phyloP scores from a whole-genome alignment of 805 yeast genomes.

The Pichia gijzeniarum region DNA sequence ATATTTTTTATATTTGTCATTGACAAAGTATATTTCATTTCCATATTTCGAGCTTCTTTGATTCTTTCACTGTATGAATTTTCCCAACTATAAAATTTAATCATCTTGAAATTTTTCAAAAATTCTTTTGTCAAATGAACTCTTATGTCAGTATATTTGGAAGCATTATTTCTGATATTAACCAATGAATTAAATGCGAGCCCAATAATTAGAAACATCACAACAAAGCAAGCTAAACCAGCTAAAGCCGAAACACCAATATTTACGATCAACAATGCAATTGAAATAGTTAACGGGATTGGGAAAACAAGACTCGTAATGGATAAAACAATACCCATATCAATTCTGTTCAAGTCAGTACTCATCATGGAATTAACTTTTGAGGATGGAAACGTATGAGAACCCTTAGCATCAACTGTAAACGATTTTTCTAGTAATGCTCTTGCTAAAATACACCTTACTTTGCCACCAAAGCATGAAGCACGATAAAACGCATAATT shows the following conservation, averaged over 20 bases:
- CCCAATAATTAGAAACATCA: constrained; percentile 33
- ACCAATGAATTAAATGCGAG: constrained; percentile 45
- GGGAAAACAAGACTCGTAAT: constrained; percentile 61
- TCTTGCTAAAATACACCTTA: constrained; percentile 62
- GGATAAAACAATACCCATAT: constrained; percentile 61
- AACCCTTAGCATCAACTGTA: constrained; percentile 51
- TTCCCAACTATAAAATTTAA: constrained; percentile 91
- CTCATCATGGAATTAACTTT: constrained; percentile 72
- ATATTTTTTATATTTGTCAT: constrained; percentile 61
- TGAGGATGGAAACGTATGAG: constrained; percentile 59
- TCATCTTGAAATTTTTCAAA: constrained; percentile 66
- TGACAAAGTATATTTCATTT: constrained; percentile 49
- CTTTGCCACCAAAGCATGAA: constrained; percentile 60
- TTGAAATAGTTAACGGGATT: constrained; percentile 50
- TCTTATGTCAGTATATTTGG: constrained; percentile 64
- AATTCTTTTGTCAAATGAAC: constrained; percentile 75
- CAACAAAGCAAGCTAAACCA: constrained; percentile 52
- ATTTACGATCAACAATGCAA: constrained; percentile 59
- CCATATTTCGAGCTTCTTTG: constrained; percentile 48
- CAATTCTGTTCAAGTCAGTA: constrained; percentile 74
- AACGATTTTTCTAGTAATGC: constrained; percentile 66
- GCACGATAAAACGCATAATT: constrained; percentile 60
- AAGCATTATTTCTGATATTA: constrained; percentile 46
- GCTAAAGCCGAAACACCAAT: constrained; percentile 69
- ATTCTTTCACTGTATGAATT: constrained; percentile 59